Evolutionary conservation across 352 stramenopile genomes (phyloP), one percentile per base, ranked within the genome.

Genomic region (Phytophthora sp.): DNA sequence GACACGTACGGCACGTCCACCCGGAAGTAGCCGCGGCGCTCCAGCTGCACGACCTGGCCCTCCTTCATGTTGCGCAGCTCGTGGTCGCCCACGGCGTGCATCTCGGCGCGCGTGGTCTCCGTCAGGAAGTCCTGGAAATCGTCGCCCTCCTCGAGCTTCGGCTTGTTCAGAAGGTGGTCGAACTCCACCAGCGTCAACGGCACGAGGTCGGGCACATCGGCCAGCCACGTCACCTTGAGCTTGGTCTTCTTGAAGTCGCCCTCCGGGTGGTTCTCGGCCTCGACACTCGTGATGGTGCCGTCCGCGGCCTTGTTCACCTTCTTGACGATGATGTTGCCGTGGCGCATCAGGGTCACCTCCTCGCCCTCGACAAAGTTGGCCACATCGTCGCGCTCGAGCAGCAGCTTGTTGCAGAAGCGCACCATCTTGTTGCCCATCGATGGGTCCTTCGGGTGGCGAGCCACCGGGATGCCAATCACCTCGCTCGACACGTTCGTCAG

Each of bases 111-210:
- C 34, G 96, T 99, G 20, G 95, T 89, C 7, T 96, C 89, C 73
- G 98, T 99, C 34, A 99, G 79, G 72, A 97, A 96, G 73, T 99
- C 96, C 51, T 98, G 82, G 72, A 99, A 99, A 54, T 99, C 90
- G 64, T 99, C 97, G 30, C 90, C 94, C 48, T 99, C 97, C 72
- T 99, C 98, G 24, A 99, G 84, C 74, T 99, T 99, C 28, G 97
- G 88, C 84, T 99, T 99, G 28, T 90, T 98, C 13, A 99, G 94
- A 44, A 99, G 76, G 77, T 99, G 96, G 72, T 99, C 98, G 72
- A 99, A 99, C 80, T 99, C 98, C 35, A 98, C 93, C 7, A 99
- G 76, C 62, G 87, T 84, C 12, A 96, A 84, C 24, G 89, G 86
- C 46, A 97, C 89, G 18, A 97, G 76, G 48, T 98, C 91, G 17